phyloP scores from a whole-genome alignment of 257 asterid species.

The Avicennia marina region DNA sequence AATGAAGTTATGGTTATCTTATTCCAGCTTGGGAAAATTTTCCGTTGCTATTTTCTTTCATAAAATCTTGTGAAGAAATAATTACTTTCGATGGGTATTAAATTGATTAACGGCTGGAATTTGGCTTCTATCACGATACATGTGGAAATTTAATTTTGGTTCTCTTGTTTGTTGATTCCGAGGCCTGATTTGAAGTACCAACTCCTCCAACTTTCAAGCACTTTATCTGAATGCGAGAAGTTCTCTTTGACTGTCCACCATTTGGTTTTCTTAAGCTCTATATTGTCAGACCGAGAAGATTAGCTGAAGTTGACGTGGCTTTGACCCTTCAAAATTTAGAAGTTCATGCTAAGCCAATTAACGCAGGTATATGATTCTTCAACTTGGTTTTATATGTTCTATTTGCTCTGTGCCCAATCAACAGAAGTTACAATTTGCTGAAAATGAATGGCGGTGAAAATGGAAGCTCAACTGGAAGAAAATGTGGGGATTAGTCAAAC shows the following conservation, averaged over 20 bases:
- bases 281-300: constrained; percentile 34
- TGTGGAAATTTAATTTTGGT: no score
- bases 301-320: constrained; percentile 37
- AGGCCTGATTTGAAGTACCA: no score
- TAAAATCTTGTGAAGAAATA: no score
- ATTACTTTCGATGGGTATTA: no score
- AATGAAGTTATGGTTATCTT: not conserved
- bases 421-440: no score
- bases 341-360: constrained; percentile 18
- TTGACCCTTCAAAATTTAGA: constrained; percentile 29
- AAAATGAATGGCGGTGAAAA: no score
- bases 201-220: not conserved
- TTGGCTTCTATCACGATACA: no score
- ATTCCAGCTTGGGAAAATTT: no score
- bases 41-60: no score
- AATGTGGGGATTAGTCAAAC: not conserved
- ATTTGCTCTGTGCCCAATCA: not conserved
- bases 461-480: constrained; percentile 13
- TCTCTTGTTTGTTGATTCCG: no score
- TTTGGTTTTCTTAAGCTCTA: constrained; percentile 36
- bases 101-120: no score
- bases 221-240: not conserved
- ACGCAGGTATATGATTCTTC: constrained; percentile 16
- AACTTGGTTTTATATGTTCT: not conserved
- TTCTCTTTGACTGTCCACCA: no score